Evolutionary conservation across 306 rosid genomes (phyloP).

Genomic region (Acacia acuminata): DNA sequence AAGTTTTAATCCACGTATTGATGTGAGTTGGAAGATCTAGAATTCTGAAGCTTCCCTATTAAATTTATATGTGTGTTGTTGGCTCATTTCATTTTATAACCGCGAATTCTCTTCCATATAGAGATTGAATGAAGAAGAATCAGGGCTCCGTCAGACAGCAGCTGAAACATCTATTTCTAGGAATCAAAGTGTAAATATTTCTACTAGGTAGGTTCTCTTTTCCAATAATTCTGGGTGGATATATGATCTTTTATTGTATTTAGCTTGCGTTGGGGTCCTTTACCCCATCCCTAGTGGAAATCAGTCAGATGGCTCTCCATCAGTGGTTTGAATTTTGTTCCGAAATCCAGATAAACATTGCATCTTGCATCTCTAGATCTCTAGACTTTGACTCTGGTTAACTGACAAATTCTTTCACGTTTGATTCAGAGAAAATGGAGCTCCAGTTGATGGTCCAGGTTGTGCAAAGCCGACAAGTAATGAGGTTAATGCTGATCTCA

Average conservation of each 20-base stretch:
- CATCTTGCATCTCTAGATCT: background rate
- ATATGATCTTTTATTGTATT: background rate
- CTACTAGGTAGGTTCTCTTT: conserved; percentile 53
- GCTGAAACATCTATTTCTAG: conserved; percentile 44
- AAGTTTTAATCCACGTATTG: conserved; percentile 83
- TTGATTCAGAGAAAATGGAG: conserved; percentile 47
- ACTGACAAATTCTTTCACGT: conserved; percentile 9
- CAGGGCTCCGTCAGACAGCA: conserved; percentile 46
- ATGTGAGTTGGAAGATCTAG: conserved; percentile 69
- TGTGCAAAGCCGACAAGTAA: conserved; percentile 35
- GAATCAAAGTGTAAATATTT: conserved; percentile 45
- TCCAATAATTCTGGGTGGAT: background rate
- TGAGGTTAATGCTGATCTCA: conserved; percentile 45
- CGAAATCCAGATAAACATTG: background rate
- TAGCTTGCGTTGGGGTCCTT: background rate
- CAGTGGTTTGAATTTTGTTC: background rate
- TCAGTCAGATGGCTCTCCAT: background rate
- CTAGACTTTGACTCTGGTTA: background rate
- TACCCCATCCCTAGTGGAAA: background rate
- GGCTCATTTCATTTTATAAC: conserved; percentile 22
- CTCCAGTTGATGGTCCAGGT: conserved; percentile 39
- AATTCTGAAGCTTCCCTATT: conserved; percentile 18
- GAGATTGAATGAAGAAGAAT: conserved; percentile 79
- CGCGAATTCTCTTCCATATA: conserved; percentile 44
- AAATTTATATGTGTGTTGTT: background rate